Base-by-base conservation (phyloP, 225 moss, liverwort and hornwort genomes). In the Asterella californica region DNA sequence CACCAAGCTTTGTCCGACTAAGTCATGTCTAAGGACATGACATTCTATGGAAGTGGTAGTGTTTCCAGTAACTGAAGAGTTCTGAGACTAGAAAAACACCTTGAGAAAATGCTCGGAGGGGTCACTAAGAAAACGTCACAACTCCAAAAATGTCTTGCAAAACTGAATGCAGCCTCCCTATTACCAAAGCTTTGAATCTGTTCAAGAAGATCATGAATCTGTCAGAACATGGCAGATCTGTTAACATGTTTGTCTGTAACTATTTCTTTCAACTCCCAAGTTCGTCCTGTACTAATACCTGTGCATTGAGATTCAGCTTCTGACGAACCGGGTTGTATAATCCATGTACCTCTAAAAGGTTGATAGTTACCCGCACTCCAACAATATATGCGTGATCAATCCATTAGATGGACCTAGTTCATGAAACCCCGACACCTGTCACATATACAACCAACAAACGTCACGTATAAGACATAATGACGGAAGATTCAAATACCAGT, bases 361-460 rank as follows among this genome's bases (percentile, higher is more conserved):
- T 47, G 72, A 4, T 72, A 9, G 9, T 25, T 72, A 37, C 29
- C 27, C 12, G 12, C 24, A 27, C 30, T 12, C 64, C 27, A 57
- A 57, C 18, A 57, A 57, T n/a, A 57, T n/a, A 64, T 25, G 27
- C 5, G 0, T 47, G 46, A 49, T 4, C 46, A 48, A 27, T 21
- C 48, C 9, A 72, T 24, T 15, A 72, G 72, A 6, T 29, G 48
- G 47, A 46, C 38, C 55, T 70, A 87, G 57, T 87, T 87, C 86
- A 87, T 83, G 64, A 87, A 87, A 15, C 86, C 86, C 70, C 86
- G 83, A 71, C 86, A 82, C 72, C 82, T 82, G 72, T 54, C 77
- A 82, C 36, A 53, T 49, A 71, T 52, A 19, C 70, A 53, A 42
- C 11, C 27, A 55, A 55, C 63, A 65, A n/a, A 14, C 38, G n/a